A percentile compares a stretch with the other conserved stretches of the same genome.
Evolutionary conservation across 176 grass and related monocot species (phyloP).

Genomic region (Guadua angustifolia): DNA sequence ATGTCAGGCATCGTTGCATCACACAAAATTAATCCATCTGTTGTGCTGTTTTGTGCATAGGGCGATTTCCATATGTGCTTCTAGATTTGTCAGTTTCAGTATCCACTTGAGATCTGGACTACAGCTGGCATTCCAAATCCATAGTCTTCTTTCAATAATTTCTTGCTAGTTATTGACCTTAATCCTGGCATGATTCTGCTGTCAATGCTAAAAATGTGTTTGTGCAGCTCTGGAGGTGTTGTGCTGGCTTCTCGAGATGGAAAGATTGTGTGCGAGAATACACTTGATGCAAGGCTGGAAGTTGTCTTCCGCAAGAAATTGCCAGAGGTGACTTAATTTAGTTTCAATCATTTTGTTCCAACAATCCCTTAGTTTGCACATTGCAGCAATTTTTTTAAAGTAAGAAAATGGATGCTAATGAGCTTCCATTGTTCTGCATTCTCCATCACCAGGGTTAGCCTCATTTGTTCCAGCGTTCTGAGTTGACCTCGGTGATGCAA

Average conservation of each 20-base stretch:
- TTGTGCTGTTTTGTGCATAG: neutral
- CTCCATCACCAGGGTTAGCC: neutral
- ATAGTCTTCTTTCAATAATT: neutral
- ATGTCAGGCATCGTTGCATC: neutral
- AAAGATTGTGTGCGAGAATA: conserved; percentile 94
- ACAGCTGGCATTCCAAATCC: neutral
- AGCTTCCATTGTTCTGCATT: neutral
- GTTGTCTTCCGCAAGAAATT: conserved; percentile 96
- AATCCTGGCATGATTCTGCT: conserved; percentile 9
- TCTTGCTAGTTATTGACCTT: neutral
- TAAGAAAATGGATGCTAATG: neutral
- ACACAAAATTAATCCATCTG: neutral
- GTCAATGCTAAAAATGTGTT: conserved; percentile 27
- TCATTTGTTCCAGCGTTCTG: neutral
- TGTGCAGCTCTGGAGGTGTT: conserved; percentile 87
- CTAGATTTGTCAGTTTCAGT: neutral
- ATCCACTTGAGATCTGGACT: conserved; percentile 28
- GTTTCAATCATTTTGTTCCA: conserved; percentile 9
- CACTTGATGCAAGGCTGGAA: conserved; percentile 93
- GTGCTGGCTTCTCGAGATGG: conserved; percentile 96
- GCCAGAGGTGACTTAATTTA: conserved; percentile 65
- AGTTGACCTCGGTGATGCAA: neutral
- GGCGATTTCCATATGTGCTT: neutral
- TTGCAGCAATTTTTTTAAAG: neutral
- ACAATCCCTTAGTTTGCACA: neutral